These are phyloP conservation scores for Aureoboletus auriporus DNA, from an alignment of 768 basidiomycete species.

Conservation along the genomic window DNA sequence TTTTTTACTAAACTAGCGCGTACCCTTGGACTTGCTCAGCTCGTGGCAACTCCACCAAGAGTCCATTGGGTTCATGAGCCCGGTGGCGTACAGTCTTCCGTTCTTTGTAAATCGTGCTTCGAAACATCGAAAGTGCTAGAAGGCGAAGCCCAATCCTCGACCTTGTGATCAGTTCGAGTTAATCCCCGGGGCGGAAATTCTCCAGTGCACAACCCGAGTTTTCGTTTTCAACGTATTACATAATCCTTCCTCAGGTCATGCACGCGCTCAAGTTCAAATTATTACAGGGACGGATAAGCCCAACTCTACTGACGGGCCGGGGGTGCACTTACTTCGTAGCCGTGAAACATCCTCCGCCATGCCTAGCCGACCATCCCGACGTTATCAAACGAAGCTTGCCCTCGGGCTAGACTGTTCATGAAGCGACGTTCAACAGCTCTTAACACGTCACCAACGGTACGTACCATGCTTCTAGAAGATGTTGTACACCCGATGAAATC, in stretches of 20 bases:
- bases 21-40: not conserved
- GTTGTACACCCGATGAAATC: slow-evolving; percentile 4
- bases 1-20: not conserved
- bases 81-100: slow-evolving; percentile 25
- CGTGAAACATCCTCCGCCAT: too few species aligned
- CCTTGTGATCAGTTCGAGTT: slow-evolving; percentile 15
- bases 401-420: not conserved
- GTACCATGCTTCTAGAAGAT: slow-evolving; percentile 10
- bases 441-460: not conserved
- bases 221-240: not conserved
- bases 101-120: slow-evolving; percentile 20
- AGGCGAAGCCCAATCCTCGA: slow-evolving; percentile 13
- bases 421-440: not conserved
- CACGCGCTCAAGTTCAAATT: too few species aligned
- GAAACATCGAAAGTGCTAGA: slow-evolving; percentile 8
- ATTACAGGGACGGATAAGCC: too few species aligned
- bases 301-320: too few species aligned
- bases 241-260: slow-evolving; percentile 2
- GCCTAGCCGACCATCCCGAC: slow-evolving; percentile 3
- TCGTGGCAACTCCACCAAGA: not conserved
- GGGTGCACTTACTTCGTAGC: too few species aligned
- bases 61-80: not conserved
- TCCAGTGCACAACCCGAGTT: not conserved
- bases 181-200: slow-evolving; percentile 5
- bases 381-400: slow-evolving; percentile 1